Evolutionary conservation across 1,139 yeast species (phyloP).

Genomic region (Candida sojae): DNA sequence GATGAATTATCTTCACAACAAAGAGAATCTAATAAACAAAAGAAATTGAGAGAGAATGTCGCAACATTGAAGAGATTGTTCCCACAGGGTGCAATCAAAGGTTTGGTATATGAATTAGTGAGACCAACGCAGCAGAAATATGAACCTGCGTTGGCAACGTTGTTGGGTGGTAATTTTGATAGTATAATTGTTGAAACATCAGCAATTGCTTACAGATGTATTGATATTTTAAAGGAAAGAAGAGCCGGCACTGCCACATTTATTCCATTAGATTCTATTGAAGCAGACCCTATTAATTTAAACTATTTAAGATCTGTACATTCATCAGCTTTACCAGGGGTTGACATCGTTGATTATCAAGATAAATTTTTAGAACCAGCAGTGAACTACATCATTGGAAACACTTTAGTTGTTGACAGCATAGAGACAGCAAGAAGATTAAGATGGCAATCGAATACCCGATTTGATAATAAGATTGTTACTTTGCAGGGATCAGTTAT

Average conservation of each 20-base stretch:
- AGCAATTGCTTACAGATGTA: conserved; percentile 78
- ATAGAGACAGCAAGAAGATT: conserved; percentile 68
- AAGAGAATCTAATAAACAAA: conserved; percentile 73
- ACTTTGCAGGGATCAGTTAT: conserved; percentile 84
- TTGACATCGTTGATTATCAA: conserved; percentile 75
- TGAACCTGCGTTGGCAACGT: conserved; percentile 75
- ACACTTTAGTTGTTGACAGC: conserved; percentile 76
- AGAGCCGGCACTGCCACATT: conserved; percentile 84
- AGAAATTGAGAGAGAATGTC: conserved; percentile 70
- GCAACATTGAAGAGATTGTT: conserved; percentile 65
- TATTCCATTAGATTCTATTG: conserved; percentile 81
- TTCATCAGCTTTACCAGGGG: conserved; percentile 58
- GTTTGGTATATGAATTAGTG: conserved; percentile 77
- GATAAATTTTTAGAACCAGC: conserved; percentile 69
- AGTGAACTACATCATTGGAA: conserved; percentile 77
- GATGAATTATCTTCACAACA: conserved; percentile 76
- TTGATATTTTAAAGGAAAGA: conserved; percentile 80
- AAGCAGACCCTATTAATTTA: conserved; percentile 53
- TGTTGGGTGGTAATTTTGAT: conserved; percentile 78
- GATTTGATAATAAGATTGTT: conserved; percentile 67
- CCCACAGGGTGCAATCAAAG: conserved; percentile 72
- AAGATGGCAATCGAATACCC: conserved; percentile 58
- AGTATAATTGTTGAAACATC: conserved; percentile 81
- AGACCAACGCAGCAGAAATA: conserved; percentile 77
- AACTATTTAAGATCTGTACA: conserved; percentile 61